Base-by-base conservation (phyloP, 2,329 filamentous ascomycete species). In the Decorospora gaudefroyi region DNA sequence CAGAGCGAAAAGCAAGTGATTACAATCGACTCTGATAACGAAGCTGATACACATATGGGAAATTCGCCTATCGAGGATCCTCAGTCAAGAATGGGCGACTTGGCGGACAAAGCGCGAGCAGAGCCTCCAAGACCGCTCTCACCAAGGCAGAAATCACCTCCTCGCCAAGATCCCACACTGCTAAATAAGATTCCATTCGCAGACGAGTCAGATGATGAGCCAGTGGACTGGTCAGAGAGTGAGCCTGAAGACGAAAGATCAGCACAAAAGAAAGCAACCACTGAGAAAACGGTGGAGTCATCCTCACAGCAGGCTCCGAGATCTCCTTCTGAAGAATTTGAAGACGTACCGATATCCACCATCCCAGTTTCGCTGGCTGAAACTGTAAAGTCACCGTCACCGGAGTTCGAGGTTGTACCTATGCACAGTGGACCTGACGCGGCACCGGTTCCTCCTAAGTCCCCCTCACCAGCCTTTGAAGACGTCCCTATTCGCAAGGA, bases 21-120 rank as follows among this genome's bases (percentile, higher is more conserved):
- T 37, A 76, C 83, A 47, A 80, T 89, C 25, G 78, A 81, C 19
- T 86, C 83, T 3, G 82, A 81, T 2, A 80, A 83, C 30, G 79
- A 78, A 15, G 77, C 77, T 16, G 50, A 62, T 32, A 31, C 41
- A 11, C 52, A 58, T 16, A 69, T 69, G 64, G 63, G 69, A 18
- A 67, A 70, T 48, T 57, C 67, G 6, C 40, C 38, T 7, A 33
- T 64, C 10, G 58, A 61, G 34, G 67, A 71, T n/a, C 16, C 49
- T 7, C 51, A 65, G 32, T 23, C 69, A 11, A 63, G 53, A 13
- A 74, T 76, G 68, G 72, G 69, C 22, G 72, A 77, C 54, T 46
- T 76, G 12, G 74, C 73, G 15, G 73, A 78, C 19, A 68, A 69
- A 39, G 59, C 71, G 3, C 62, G 67, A 51, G 72, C 70, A 25